Evolutionary conservation across 176 grass and related monocot species (phyloP).

Genomic region (Carex cristatella): DNA sequence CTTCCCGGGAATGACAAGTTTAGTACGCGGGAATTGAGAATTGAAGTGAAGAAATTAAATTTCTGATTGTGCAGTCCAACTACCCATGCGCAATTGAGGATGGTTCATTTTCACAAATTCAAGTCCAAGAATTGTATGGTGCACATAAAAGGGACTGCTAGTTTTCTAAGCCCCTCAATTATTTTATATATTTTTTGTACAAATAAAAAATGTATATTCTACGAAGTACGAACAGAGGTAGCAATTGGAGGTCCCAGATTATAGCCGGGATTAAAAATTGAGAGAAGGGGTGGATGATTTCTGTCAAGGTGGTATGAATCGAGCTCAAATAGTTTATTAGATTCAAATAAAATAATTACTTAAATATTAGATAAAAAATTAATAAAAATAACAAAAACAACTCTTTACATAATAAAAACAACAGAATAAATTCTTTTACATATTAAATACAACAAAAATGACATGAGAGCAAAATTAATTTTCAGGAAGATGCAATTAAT

Average conservation of each 20-base stretch:
- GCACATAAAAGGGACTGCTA: neutral
- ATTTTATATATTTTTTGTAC: no score
- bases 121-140: neutral
- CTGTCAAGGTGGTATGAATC: no score
- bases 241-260: no score
- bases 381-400: no score
- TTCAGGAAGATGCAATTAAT: no score
- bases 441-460: no score
- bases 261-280: neutral
- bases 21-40: neutral
- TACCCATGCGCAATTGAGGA: neutral
- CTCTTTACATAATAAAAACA: no score
- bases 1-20: neutral
- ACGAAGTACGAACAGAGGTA: neutral
- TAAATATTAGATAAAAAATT: no score
- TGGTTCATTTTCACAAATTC: neutral
- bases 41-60: neutral
- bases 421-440: no score
- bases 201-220: neutral
- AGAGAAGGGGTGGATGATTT: neutral
- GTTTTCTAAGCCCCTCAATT: neutral
- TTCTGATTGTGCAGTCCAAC: slow-evolving; percentile 1
- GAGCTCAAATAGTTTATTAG: no score
- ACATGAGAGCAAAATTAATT: no score
- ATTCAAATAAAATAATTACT: no score